These are phyloP conservation scores for Inonotus obliquus DNA, from an alignment of 1,284 basidiomycete species.

Conservation along the genomic window DNA sequence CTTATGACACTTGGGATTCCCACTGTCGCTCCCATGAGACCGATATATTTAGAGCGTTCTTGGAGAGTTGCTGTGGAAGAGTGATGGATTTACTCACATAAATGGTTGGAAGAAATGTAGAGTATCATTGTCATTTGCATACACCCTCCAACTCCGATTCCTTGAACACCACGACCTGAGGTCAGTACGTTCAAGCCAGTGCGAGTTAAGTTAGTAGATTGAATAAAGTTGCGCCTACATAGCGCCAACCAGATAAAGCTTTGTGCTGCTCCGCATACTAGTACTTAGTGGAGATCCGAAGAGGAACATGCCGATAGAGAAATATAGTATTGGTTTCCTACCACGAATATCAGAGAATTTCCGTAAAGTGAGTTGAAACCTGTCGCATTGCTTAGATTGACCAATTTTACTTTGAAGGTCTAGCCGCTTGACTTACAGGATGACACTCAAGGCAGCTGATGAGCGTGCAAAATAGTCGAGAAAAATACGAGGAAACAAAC, in stretches of 20 bases:
- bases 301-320: conserved; percentile 29
- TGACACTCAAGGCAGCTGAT: conserved; percentile 12
- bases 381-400: neutral
- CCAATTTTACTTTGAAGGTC: neutral
- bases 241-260: conserved; percentile 37
- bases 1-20: conserved; percentile 39
- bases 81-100: too few species aligned
- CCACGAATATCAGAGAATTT: conserved; percentile 27
- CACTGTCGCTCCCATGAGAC: conserved; percentile 40
- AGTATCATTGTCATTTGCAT: conserved; percentile 30
- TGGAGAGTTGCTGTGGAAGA: neutral
- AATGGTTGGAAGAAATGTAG: too few species aligned
- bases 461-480: conserved; percentile 16
- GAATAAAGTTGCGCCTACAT: conserved; percentile 8
- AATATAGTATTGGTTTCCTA: conserved; percentile 28
- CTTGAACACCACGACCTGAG: conserved; percentile 42
- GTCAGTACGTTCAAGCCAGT: conserved; percentile 30
- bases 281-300: conserved; percentile 38
- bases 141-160: conserved; percentile 42
- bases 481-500: conserved; percentile 20
- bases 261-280: conserved; percentile 41
- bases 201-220: conserved; percentile 12
- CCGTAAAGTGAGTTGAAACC: conserved; percentile 29
- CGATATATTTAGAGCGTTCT: conserved; percentile 34
- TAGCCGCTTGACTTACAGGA: conserved; percentile 9